Evolutionary conservation across 2,329 filamentous ascomycete species (phyloP).

Genomic region (Epichloe festucae): DNA sequence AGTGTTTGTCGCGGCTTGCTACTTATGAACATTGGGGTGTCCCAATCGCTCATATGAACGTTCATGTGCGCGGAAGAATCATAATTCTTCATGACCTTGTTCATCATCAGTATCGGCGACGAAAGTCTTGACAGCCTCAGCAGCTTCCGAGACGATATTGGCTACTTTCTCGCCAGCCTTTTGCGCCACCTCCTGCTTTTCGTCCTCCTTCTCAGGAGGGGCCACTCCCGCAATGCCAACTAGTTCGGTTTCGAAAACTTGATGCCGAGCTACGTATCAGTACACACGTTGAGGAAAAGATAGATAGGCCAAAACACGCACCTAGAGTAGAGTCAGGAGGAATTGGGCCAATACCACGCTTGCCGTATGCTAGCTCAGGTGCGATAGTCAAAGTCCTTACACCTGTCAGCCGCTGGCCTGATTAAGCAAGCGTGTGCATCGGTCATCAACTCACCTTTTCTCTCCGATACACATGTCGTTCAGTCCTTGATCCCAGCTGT

Average conservation of each 20-base stretch:
- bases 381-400: slow-evolving; percentile 70
- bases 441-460: slow-evolving; percentile 42
- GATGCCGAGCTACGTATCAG: slow-evolving; percentile 7
- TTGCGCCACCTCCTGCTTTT: slow-evolving; percentile 18
- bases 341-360: slow-evolving; percentile 65
- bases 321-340: slow-evolving; percentile 66
- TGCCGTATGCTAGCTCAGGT: slow-evolving; percentile 74
- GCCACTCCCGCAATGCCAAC: slow-evolving; percentile 67
- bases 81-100: slow-evolving; percentile 50
- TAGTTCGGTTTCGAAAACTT: slow-evolving; percentile 86
- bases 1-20: not conserved
- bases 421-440: not conserved
- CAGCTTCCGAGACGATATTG: slow-evolving; percentile 11
- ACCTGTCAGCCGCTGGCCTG: slow-evolving; percentile 3
- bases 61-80: slow-evolving; percentile 8
- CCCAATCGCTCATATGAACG: too few relatives aligned
- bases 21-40: not conserved
- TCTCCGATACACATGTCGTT: slow-evolving; percentile 93
- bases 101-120: slow-evolving; percentile 41
- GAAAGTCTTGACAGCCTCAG: slow-evolving; percentile 32
- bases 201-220: not conserved
- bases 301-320: slow-evolving; percentile 24
- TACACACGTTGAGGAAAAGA: not conserved
- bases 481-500: slow-evolving; percentile 79
- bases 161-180: slow-evolving; percentile 14